Evolutionary conservation across 129 eudicot species (phyloP).

Genomic region (Erigeron canadensis): DNA sequence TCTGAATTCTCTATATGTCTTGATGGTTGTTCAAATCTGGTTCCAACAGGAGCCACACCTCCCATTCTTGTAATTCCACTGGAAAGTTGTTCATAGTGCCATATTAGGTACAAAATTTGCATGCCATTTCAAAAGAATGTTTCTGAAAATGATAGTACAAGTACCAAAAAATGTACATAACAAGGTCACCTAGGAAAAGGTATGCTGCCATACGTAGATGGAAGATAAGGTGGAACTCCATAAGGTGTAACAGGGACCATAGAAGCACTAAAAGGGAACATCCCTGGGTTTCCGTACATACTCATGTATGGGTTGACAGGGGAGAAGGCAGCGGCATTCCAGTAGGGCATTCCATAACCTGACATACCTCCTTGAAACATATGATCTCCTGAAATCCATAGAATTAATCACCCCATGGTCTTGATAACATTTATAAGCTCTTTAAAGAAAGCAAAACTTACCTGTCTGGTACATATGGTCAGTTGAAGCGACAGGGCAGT

Average conservation of each 20-base stretch:
- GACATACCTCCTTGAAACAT: conserved; percentile 54
- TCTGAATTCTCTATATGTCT: conserved; percentile 41
- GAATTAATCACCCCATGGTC: conserved; percentile 10
- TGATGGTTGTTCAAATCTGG: conserved; percentile 31
- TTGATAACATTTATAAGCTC: background rate
- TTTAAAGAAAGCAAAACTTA: conserved; percentile 24
- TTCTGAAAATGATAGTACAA: background rate
- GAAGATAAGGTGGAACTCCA: conserved; percentile 50
- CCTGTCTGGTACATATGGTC: conserved; percentile 48
- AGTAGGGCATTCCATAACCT: conserved; percentile 56
- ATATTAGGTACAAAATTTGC: conserved; percentile 14
- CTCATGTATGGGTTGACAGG: conserved; percentile 54
- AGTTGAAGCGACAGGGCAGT: conserved; percentile 58
- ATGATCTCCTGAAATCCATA: conserved; percentile 43
- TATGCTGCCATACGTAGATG: conserved; percentile 49
- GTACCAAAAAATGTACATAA: background rate
- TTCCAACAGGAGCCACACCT: conserved; percentile 40
- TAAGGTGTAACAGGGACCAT: conserved; percentile 56
- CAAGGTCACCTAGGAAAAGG: conserved; percentile 56
- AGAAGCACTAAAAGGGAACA: conserved; percentile 58
- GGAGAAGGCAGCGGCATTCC: conserved; percentile 53
- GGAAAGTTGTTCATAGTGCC: conserved; percentile 27
- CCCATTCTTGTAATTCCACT: conserved; percentile 49
- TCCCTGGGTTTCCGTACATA: conserved; percentile 67
- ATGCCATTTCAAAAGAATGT: background rate